phyloP scores from a whole-genome alignment of 2,329 filamentous ascomycete species.

The Hymenotorrendiella dingleyae region DNA sequence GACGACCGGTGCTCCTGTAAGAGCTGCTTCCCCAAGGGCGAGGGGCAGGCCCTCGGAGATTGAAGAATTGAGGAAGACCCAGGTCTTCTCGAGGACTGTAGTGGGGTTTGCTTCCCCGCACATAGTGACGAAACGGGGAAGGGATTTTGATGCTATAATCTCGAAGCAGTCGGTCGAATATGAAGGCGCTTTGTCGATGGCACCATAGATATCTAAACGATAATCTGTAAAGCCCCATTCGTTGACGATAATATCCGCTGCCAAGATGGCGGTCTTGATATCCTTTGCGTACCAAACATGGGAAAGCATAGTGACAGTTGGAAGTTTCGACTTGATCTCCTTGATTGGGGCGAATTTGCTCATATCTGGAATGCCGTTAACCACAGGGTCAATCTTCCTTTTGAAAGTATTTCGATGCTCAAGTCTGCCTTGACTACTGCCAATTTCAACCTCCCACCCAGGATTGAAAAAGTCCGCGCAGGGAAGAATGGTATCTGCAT shows the following conservation, averaged over 20 bases:
- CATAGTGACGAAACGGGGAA: slow-evolving; percentile 25
- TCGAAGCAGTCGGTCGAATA: slow-evolving; percentile 54
- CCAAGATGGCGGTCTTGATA: slow-evolving; percentile 57
- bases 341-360: slow-evolving; percentile 48
- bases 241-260: slow-evolving; percentile 60
- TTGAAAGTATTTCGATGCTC: slow-evolving; percentile 51
- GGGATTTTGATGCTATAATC: slow-evolving; percentile 28
- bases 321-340: slow-evolving; percentile 50
- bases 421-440: slow-evolving; percentile 49
- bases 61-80: slow-evolving; percentile 51
- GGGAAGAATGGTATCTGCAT: slow-evolving; percentile 55
- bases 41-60: slow-evolving; percentile 50
- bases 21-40: slow-evolving; percentile 52
- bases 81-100: slow-evolving; percentile 34
- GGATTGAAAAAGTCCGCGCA: slow-evolving; percentile 58
- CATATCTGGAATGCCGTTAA: slow-evolving; percentile 59
- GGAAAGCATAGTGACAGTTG: slow-evolving; percentile 60
- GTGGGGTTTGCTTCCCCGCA: slow-evolving; percentile 25
- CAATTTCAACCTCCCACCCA: slow-evolving; percentile 57
- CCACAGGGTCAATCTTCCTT: slow-evolving; percentile 57
- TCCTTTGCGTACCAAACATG: slow-evolving; percentile 52
- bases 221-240: slow-evolving; percentile 62
- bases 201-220: slow-evolving; percentile 56
- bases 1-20: slow-evolving; percentile 50
- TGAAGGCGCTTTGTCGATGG: slow-evolving; percentile 55